phyloP scores from a whole-genome alignment of 2,329 filamentous ascomycete genomes.

The Dactylonectria estremocensis region DNA sequence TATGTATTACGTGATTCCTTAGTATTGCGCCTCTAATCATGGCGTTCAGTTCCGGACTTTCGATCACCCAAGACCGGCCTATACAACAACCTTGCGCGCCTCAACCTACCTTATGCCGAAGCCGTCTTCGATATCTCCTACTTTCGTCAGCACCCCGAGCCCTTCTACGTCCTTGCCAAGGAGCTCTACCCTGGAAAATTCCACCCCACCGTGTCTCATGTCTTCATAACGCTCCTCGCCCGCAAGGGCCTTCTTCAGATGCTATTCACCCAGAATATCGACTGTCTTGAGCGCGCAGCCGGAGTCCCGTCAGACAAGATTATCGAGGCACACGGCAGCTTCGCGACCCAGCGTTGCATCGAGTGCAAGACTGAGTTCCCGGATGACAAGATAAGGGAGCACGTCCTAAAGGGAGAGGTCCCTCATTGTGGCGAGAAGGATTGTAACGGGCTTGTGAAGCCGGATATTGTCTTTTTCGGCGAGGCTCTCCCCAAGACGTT shows the following conservation, averaged over 20 bases:
- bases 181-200: conserved; percentile 95
- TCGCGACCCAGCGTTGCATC: conserved; percentile 91
- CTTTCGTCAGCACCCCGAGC: conserved; percentile 86
- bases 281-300: conserved; percentile 90
- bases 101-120: conserved; percentile 90
- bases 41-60: conserved; percentile 86
- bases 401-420: conserved; percentile 77
- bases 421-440: conserved; percentile 74
- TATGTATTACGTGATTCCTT: conserved; percentile 46
- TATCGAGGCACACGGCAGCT: conserved; percentile 95
- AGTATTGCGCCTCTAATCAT: background rate
- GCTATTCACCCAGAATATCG: conserved; percentile 98
- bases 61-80: conserved; percentile 93
- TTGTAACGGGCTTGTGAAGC: conserved; percentile 89
- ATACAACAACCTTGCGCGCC: conserved; percentile 89
- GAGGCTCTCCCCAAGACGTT: conserved; percentile 70
- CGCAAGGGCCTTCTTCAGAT: conserved; percentile 84
- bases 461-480: conserved; percentile 96
- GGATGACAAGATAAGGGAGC: conserved; percentile 79
- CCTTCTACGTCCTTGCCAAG: conserved; percentile 93
- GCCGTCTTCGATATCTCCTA: conserved; percentile 95
- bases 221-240: conserved; percentile 87
- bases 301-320: conserved; percentile 87
- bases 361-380: conserved; percentile 85
- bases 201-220: conserved; percentile 90